Conservation (phyloP, 2,329 filamentous ascomycete species). For the Dothideomycetes sp. region DNA sequence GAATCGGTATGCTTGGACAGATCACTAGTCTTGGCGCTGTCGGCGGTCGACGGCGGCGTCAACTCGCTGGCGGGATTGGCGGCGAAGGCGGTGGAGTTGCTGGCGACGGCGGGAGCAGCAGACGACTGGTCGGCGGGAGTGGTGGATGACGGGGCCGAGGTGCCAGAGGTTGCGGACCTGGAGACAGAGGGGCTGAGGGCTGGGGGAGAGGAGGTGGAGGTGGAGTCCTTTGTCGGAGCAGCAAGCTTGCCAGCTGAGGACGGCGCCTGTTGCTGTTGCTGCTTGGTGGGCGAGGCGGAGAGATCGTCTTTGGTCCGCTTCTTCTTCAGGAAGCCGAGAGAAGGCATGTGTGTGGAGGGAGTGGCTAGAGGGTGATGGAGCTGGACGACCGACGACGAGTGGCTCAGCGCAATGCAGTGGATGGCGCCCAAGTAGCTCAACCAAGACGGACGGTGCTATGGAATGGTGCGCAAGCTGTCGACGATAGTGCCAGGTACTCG, state of each 20-base stretch:
- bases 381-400: conserved; percentile 5
- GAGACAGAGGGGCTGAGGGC: conserved; percentile 6
- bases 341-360: conserved; percentile 57
- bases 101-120: conserved; percentile 4
- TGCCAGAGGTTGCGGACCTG: conserved; percentile 10
- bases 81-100: conserved; percentile 11
- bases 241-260: conserved; percentile 2
- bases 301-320: conserved; percentile 87
- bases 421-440: not conserved
- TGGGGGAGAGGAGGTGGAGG: not conserved
- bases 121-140: conserved; percentile 9
- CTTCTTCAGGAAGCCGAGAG: conserved; percentile 93
- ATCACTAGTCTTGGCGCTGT: conserved; percentile 1
- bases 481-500: too few relatives aligned
- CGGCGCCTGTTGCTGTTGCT: conserved; percentile 55
- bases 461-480: too few relatives aligned
- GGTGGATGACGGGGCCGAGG: conserved; percentile 13
- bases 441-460: not conserved
- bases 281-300: conserved; percentile 53
- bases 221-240: conserved; percentile 5
- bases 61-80: conserved; percentile 1
- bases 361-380: conserved; percentile 6
- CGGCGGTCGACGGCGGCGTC: conserved; percentile 2
- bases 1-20: conserved; percentile 24
- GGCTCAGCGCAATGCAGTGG: not conserved